Evolutionary conservation across 106 monocot species (phyloP), one percentile per base, ranked within the genome.

Genomic region (Xerophyta viscosa): DNA sequence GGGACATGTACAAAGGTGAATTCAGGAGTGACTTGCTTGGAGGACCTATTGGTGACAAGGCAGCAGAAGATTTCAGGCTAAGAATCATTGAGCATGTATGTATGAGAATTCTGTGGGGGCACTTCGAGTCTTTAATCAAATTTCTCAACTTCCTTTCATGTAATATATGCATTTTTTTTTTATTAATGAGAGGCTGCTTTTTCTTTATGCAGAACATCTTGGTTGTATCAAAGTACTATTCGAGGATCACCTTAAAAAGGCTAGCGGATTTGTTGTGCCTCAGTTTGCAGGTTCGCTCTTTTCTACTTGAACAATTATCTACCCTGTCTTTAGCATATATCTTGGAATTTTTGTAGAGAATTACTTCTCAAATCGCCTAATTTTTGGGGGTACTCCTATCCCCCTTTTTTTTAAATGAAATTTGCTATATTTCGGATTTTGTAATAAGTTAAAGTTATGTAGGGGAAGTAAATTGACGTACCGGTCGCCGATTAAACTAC

Each of bases 161-260:
- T 44, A 23, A 50, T 10, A 47, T 43, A 19, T 27, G 48, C 10
- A 58, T 43, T 57, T 27, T 51, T 20, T 27, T 52, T 43, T 11
- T 14, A 37, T 50, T 44, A 23, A 50, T 10, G 42, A 44, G 15
- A 27, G 48, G 7, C 60, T 43, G 52, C 12, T 51, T 20, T 27
- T 52, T 43, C 7, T 55, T 15, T 29, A 53, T 66, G 36, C 82
- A 98, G 96, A 98, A 98, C 67, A 98, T 98, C 19, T 77, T 98
- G 80, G 96, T 98, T 12, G 86, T 98, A 2, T 90, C 96, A 3
- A 98, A 98, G 56, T 98, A 98, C 44, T 98, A 90, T 67, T 85
- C 96, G 31, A 89, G 89, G 61, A 89, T 98, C 60, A 90, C 89
- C 19, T 66, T 98, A 53, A 90, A 82, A 71, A 86, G 96, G 59